Percentiles rank a stretch among this genome's conserved stretches.
Conservation (phyloP, 768 basidiomycete genomes). For the Tylopilus rubrobrunneus region DNA sequence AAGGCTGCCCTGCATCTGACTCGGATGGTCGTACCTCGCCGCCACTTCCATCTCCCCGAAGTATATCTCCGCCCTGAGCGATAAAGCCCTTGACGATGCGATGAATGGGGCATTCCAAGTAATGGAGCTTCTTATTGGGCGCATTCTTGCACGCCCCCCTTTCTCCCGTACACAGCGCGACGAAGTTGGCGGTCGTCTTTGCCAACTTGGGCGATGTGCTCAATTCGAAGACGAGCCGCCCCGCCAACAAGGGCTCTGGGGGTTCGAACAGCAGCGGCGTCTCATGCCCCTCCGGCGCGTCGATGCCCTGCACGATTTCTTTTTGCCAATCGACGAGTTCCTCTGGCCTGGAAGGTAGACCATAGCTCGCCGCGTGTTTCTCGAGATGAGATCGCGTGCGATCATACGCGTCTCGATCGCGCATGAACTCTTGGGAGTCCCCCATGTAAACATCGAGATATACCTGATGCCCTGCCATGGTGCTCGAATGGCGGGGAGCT, state of each 20-base stretch:
- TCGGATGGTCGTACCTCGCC: constrained; percentile 42
- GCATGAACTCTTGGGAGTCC: constrained; percentile 27
- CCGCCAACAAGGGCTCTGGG: constrained; percentile 37
- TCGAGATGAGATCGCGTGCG: constrained; percentile 32
- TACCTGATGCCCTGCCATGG: constrained; percentile 12
- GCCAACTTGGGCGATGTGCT: constrained; percentile 36
- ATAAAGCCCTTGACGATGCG: constrained; percentile 46
- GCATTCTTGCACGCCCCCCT: constrained; percentile 43
- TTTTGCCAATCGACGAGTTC: constrained; percentile 41
- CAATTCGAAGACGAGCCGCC: constrained; percentile 40
- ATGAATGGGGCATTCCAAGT: constrained; percentile 42
- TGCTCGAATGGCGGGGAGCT: not conserved
- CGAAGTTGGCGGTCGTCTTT: constrained; percentile 48
- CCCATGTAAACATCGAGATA: constrained; percentile 45
- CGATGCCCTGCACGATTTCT: constrained; percentile 42
- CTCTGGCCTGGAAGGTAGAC: constrained; percentile 36
- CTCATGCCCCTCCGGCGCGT: constrained; percentile 32
- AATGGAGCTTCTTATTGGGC: constrained; percentile 43
- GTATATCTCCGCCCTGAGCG: constrained; percentile 53
- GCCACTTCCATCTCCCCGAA: constrained; percentile 48
- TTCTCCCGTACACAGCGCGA: constrained; percentile 44
- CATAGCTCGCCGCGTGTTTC: constrained; percentile 39
- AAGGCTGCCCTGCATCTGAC: not conserved
- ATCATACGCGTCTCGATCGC: constrained; percentile 29
- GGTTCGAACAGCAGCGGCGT: constrained; percentile 31